Conservation (phyloP, 768 basidiomycete species). For the Xerocomellus chrysenteron region DNA sequence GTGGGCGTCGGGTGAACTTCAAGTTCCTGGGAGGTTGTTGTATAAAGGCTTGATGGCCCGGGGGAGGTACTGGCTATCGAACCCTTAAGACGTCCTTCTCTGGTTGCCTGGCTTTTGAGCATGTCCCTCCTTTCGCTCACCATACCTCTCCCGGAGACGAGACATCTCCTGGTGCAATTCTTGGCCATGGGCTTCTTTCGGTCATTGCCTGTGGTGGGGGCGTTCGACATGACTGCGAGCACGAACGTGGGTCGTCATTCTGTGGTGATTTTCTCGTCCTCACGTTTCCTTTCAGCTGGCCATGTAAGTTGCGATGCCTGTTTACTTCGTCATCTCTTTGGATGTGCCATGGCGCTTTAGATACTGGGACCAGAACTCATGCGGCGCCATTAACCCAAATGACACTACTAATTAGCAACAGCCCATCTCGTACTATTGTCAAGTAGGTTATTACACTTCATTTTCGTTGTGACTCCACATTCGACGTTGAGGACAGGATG, state of each 20-base stretch:
- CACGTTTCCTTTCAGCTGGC: conserved; percentile 14
- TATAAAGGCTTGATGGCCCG: too few species aligned
- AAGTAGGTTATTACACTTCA: conserved; percentile 7
- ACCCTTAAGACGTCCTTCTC: neutral
- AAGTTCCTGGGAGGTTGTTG: too few species aligned
- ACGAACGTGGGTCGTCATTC: conserved; percentile 19
- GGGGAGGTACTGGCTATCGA: too few species aligned
- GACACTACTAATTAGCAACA: conserved; percentile 35
- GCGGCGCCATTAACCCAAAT: conserved; percentile 32
- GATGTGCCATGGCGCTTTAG: conserved; percentile 7
- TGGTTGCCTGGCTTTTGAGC: neutral
- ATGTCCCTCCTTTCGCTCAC: neutral
- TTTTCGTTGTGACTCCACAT: neutral
- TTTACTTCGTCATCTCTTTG: neutral
- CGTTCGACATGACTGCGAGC: conserved; percentile 18
- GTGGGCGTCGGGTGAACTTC: too few species aligned
- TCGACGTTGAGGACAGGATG: conserved; percentile 38
- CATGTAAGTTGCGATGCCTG: conserved; percentile 4
- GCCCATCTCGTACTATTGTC: conserved; percentile 33
- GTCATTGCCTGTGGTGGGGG: conserved; percentile 2
- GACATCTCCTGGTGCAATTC: too few species aligned
- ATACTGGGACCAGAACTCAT: conserved; percentile 41
- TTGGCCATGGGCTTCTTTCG: neutral
- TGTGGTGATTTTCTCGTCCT: neutral
- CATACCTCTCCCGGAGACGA: neutral